Base-by-base conservation (phyloP, 2,329 filamentous ascomycete species). In the Lasiodiplodia sp. region DNA sequence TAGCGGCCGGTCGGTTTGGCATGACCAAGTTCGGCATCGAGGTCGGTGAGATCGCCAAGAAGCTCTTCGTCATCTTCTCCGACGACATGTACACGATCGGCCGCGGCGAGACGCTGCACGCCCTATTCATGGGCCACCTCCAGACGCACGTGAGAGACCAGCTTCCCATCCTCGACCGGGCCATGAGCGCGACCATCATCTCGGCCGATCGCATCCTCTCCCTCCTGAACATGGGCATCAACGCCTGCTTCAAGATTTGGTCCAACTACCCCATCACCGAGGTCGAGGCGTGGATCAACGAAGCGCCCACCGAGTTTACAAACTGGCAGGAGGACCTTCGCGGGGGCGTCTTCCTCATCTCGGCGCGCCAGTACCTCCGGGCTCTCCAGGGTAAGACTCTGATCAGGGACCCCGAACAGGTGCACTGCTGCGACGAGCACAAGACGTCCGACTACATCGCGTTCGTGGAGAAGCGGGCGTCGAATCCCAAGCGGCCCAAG, bases 361-460 rank as follows among this genome's bases (percentile, higher is more conserved):
- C 87, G 2, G 83, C 90, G 3, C 83, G 90, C 62, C 92, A 94
- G 75, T 85, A 87, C 28, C 87, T 86, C 63, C 87, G 91, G 60
- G 90, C 92, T 25, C 79, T 94, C 23, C 91, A 93, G 76, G 92
- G 92, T 66, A 94, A 93, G 77, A 94, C 92, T 0, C 79, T 79
- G 12, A 79, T 79, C 2, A 78, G 81, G 12, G 81, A 85, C 11
- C 79, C 89, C 0, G 74, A 82, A 0, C 82, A 85, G 21, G 83
- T 94, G 12, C 86, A 94, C 82, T 87, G 84, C 51, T 92, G 94
- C 71, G 83, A 87, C n/a, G 83, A 88, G 55, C 92, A 94, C 74
- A 84, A 87, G 67, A 84, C 87, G 1, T 72, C 77, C 1, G 77
- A 89, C 85, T 85, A 85, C 78, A 57, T 92, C 86, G 65, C 80